Evolutionary conservation across 2,329 filamentous ascomycete genomes (phyloP), one percentile per base, ranked within the genome.

Genomic region (Aspergillus latus): DNA sequence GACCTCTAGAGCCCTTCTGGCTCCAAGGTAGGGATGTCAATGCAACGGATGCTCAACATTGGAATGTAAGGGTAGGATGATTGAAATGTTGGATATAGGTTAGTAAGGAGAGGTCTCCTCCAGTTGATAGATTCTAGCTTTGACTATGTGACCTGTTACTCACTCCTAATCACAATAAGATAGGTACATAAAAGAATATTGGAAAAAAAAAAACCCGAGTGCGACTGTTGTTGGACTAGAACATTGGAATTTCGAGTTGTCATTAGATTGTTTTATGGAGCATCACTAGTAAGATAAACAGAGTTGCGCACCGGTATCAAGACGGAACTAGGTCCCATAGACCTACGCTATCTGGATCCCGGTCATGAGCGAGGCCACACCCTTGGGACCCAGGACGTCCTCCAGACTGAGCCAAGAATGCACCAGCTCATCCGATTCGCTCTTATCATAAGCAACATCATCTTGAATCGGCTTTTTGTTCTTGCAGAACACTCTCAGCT

Each of bases 401-500:
- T 64, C 63, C 46, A 64, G 26, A 10, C 44, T 54, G 48, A 63
- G 37, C 55, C 48, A 61, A 52, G 46, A 62, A 42, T 40, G 10
- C 10, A 62, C 36, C 39, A 57, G 26, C 32, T 58, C 44, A 1
- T 62, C 57, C 2, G 61, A 59, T 47, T 50, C 49, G 40, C 49
- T 42, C 8, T 53, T 45, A 49, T 63, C 52, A 56, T 60, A 32
- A 13, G n/a, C 54, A 28, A 42, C 37, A 32, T 64, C 57, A 57
- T 58, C 57, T 15, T 65, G 57, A n/a, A 65, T 64, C 21, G 59
- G 56, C 32, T 40, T 62, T 47, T 64, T 64, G 54, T 63, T 65
- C 55, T 59, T 65, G 62, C 65, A 68, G 49, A 70, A 69, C 1
- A 64, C 58, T 37, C 57, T 58, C 44, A 68, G 55, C 58, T 69